Evolutionary conservation across 805 yeast species (phyloP), one percentile per base, ranked within the genome.

Genomic region (Starmerella apis): DNA sequence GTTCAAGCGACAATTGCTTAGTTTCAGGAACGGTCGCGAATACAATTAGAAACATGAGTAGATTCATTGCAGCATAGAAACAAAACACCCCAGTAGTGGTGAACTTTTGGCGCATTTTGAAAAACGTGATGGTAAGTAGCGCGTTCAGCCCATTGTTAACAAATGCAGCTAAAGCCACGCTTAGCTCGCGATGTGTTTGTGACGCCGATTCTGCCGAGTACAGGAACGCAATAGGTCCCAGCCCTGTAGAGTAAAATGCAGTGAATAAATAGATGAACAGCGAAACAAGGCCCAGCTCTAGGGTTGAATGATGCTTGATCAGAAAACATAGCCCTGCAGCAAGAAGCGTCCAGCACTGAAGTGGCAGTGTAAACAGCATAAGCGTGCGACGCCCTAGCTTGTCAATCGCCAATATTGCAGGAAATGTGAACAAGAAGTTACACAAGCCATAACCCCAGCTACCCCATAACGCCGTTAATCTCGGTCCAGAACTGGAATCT

Each of bases 201-300:
- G 62, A 55, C 49, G 59, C 58, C 2, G 54, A 83, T 65, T 86
- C 95, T 9, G 94, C 94, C 22, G 53, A 80, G 62, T 86, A 83
- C 2, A 92, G 82, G 69, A 86, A 86, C 3, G 95, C 94, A 41
- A 86, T 92, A 13, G 92, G 94, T 39, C 95, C 95, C 64, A 83
- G 86, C 49, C 94, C 90, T 3, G 84, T 78, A 0, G 94, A 83
- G 67, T 86, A 86, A 49, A 82, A 81, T 38, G 78, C 73, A 0
- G 86, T 71, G 65, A 76, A 85, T 27, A 86, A 62, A 63, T 86
- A 86, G 51, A 86, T 80, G 57, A 92, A 94, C 53, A 78, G 68
- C 5, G 82, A 71, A 49, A 84, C 79, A 48, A 81, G 73, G 3
- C 80, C 95, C 52, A 81, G 66, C 59, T 84, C 73, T 7, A 75